A percentile compares a stretch with the other conserved stretches of the same genome.
phyloP scores from a whole-genome alignment of 1,284 basidiomycete genomes.

The Rhodotorula sp. region DNA sequence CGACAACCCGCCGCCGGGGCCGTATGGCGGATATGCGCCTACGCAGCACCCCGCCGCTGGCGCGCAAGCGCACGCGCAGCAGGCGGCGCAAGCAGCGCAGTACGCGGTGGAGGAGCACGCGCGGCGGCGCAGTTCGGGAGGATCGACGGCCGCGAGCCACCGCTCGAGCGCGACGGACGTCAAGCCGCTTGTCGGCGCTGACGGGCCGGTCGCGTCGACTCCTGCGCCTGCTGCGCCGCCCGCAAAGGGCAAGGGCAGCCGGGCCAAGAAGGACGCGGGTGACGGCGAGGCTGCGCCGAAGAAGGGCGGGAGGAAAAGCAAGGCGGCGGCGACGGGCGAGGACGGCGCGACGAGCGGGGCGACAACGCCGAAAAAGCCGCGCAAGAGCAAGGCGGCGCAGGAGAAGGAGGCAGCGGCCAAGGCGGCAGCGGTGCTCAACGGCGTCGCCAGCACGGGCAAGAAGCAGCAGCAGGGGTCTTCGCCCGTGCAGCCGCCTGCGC shows the following conservation, averaged over 20 bases:
- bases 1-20: constrained; percentile 19
- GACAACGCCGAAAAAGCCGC: constrained; percentile 21
- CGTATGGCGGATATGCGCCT: constrained; percentile 20
- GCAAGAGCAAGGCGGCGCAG: constrained; percentile 23
- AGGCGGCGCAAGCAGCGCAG: background rate
- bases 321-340: constrained; percentile 3
- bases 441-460: constrained; percentile 4
- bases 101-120: constrained; percentile 16
- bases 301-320: constrained; percentile 13
- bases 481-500: background rate
- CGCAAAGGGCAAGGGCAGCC: constrained; percentile 10
- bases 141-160: constrained; percentile 15
- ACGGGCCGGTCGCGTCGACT: background rate
- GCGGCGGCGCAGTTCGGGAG: constrained; percentile 26
- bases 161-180: background rate
- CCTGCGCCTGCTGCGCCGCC: constrained; percentile 6
- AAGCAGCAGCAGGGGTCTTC: background rate
- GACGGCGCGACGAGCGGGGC: background rate
- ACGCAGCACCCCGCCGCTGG: constrained; percentile 1
- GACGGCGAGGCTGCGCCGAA: constrained; percentile 21
- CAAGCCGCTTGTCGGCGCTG: background rate
- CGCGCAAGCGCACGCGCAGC: background rate
- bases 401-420: constrained; percentile 33
- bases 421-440: constrained; percentile 20
- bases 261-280: constrained; percentile 21